Evolutionary conservation across 2,329 filamentous ascomycete species (phyloP), one percentile per base, ranked within the genome.

Genomic region (Lojkania enalia): DNA sequence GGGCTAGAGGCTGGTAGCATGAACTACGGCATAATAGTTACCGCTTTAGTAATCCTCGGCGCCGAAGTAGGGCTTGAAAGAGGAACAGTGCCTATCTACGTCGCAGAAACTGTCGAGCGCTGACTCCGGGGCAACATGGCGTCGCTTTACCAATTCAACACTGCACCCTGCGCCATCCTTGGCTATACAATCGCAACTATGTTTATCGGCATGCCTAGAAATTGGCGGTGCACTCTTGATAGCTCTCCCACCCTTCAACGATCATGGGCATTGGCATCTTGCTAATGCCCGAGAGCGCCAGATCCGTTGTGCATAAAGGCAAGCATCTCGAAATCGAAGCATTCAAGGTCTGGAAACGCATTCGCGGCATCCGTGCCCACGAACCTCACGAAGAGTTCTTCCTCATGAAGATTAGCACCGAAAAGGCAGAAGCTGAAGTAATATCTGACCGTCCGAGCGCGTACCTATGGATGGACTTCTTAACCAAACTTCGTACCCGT

Each of bases 141-240:
- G 1, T 87, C 84, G 0, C 73, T 88, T 0, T 89, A 88, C 64
- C 86, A 89, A 61, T 81, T 88, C 69, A 88, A 86, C 69, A 89
- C 89, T 58, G 86, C 86, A 0, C 75, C 89, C 0, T 86, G 86
- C 20, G 86, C 88, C 56, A 85, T 89, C 2, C 73, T 89, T 1
- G 86, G 86, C 2, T 88, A 88, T 48, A 85, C 83, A 4, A 79
- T 88, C 1, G 85, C 83, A 0, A 86, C 86, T 35, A 87, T 88
- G 44, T 89, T 89, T 67, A 74, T 88, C 49, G 77, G 74, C n/a
- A 83, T 89, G 2, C 69, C 72, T 0, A 86, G 85, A 13, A 85
- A 84, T 71, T 89, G 86, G 86, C 77, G 86, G 27, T 88, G 82
- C 63, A 88, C 89, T 48, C 80, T 89, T 1, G 86, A 85, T 3